Evolutionary conservation across 2,329 filamentous ascomycete species (phyloP), one percentile per base, ranked within the genome.

Genomic region (Seiridium cupressi): DNA sequence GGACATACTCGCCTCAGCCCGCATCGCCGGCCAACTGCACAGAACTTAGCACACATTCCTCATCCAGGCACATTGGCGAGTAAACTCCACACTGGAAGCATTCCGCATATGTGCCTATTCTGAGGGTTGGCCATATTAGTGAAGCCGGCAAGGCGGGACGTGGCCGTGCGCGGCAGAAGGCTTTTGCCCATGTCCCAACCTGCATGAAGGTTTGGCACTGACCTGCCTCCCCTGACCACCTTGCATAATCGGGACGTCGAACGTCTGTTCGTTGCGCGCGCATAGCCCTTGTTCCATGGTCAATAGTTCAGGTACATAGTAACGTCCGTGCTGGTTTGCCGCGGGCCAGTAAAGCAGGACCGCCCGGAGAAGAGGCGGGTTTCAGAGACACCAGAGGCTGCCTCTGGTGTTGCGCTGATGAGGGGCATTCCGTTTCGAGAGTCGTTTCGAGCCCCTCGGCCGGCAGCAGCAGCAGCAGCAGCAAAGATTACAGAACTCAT

Each of bases 351-450:
- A 2, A 26, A 26, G 18, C 18, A 26, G 18, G 18, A 2, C 18
- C 18, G 18, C 18, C 13, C 13, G 13, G 38, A 31, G 49, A 31
- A 31, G 31, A 55, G 5, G 38, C 31, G 38, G 53, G 11, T 44
- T 44, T 34, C 11, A 18, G 31, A 44, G 8, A 55, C n/a, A 6
- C 8, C 13, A 49, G 34, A 53, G 38, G 34, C 31, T 42, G 13
- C 38, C 7, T 13, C 7, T 42, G 38, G 13, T 13, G 38, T 13
- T 42, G 7, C 13, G 13, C 7, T 42, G 31, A 44, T 57, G 55
- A 57, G 55, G 55, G 55, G 55, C 34, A 48, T 47, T 32, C 32
- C 42, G 55, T 57, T 57, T 57, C 55, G 55, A 13, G 34, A 13
- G 55, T 31, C 26, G 42, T 48, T 48, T 48, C 44, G 55, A 11